A percentile compares a stretch with the other conserved stretches of the same genome.
Conservation (phyloP, 164 flowering plant species). For the Malania oleifera region DNA sequence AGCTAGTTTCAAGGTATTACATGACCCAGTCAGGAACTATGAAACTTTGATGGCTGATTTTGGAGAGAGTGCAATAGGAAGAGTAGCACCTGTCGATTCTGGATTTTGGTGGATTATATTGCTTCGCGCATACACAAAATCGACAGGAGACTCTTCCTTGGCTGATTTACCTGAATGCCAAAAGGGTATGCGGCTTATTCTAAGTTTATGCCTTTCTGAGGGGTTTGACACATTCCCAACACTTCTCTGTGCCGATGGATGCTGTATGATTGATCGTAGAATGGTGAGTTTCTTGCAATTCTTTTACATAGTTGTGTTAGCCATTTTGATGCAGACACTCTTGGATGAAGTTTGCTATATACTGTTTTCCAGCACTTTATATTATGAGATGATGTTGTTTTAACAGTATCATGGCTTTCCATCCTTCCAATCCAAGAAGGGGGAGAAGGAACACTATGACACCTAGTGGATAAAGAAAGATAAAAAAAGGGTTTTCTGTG, state of each 20-base stretch:
- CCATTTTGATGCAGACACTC: too few relatives aligned
- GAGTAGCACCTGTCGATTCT: conserved; percentile 91
- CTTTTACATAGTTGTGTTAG: too few relatives aligned
- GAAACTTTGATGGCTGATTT: conserved; percentile 79
- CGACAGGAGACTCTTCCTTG: conserved; percentile 65
- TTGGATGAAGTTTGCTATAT: too few relatives aligned
- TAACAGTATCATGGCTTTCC: too few relatives aligned
- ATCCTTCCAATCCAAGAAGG: too few relatives aligned
- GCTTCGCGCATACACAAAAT: conserved; percentile 79
- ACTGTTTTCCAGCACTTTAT: too few relatives aligned
- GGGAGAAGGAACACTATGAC: too few relatives aligned
- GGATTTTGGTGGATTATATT: conserved; percentile 91
- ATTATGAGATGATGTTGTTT: too few relatives aligned
- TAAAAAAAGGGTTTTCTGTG: too few relatives aligned
- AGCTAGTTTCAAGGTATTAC: conserved; percentile 83
- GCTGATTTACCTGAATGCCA: conserved; percentile 76
- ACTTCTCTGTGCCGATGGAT: conserved; percentile 83
- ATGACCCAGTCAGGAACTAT: conserved; percentile 55
- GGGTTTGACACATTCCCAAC: conserved; percentile 94
- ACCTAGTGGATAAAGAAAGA: too few relatives aligned
- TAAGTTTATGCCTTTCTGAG: conserved; percentile 74
- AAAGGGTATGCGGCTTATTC: conserved; percentile 72
- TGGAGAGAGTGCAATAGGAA: conserved; percentile 87
- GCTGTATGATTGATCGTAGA: conserved; percentile 84
- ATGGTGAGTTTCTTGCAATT: conserved; percentile 47